Base-by-base conservation (phyloP, 306 rosid genomes). In the Rubus idaeus region DNA sequence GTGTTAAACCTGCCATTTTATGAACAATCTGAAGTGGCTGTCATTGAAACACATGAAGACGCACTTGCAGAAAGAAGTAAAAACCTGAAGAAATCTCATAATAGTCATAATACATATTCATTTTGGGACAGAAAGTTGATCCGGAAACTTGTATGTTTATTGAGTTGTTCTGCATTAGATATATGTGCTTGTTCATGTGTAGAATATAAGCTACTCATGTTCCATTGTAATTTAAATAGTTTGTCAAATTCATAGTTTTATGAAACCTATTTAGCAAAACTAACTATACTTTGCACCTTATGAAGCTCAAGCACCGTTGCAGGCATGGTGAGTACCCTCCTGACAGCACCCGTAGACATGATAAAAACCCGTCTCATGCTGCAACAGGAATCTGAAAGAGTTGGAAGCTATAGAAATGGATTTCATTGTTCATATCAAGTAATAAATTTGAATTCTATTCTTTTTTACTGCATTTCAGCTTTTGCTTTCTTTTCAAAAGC, bases 301-400 rank as follows among this genome's bases (percentile, higher is more conserved):
- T 88, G 84, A 84, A 95, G 99, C 77, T 89, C 99, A 42, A 95
- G 99, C 80, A 75, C 87, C 53, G 80, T 81, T 81, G 97, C 97
- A 4, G 99, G 97, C 71, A 44, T 81, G 26, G 81, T 80, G 78
- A 88, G 99, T 78, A 95, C 97, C 75, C 78, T 95, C 51, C 62
- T 91, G 75, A 95, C 97, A 47, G 92, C 99, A 51, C 99, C 99
- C 1, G 62, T 92, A 77, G 99, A 95, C 88, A 95, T 91, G 96
- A 81, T 90, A 65, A 95, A 95, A 87, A 95, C 97, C 70, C 97
- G 97, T 78, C 97, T 95, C 76, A 92, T 95, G 99, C 84, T 95
- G 85, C 97, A 95, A 82, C 85, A 91, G 49, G 91, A 82, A 86
- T 91, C 92, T 62, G 68, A 84, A 72, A 77, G 60, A 52, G 77